A percentile compares a stretch with the other conserved stretches of the same genome.
These are phyloP conservation scores for Fusarium globosum DNA, from an alignment of 2,329 filamentous ascomycete species.

Conservation along the genomic window DNA sequence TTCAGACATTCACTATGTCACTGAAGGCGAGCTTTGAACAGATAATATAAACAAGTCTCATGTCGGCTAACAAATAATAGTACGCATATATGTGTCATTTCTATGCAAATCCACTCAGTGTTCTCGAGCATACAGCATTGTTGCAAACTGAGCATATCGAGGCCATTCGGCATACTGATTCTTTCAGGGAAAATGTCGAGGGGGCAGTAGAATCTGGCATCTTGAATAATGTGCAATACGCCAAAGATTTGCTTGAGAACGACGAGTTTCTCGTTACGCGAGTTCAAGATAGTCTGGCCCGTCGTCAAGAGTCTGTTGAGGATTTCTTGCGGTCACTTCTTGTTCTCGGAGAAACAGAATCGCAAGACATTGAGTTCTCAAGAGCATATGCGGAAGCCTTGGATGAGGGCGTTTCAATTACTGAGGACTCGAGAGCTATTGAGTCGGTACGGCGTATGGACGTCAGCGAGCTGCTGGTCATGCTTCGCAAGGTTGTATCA, in stretches of 20 bases:
- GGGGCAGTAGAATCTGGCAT: slow-evolving; percentile 56
- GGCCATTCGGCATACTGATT: slow-evolving; percentile 74
- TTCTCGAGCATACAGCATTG: slow-evolving; percentile 61
- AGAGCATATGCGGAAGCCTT: slow-evolving; percentile 72
- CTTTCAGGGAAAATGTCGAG: slow-evolving; percentile 71
- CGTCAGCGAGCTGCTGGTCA: slow-evolving; percentile 39
- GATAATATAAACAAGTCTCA: no score
- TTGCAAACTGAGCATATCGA: slow-evolving; percentile 72
- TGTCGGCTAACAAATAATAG: slow-evolving; percentile 52
- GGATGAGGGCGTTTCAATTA: slow-evolving; percentile 63
- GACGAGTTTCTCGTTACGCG: slow-evolving; percentile 65
- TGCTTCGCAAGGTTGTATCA: slow-evolving; percentile 44
- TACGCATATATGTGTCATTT: slow-evolving; percentile 90
- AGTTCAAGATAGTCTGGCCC: slow-evolving; percentile 49
- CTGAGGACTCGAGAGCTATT: slow-evolving; percentile 65
- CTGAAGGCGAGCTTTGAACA: slow-evolving; percentile 65
- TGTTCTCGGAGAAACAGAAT: slow-evolving; percentile 55
- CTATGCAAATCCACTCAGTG: slow-evolving; percentile 79
- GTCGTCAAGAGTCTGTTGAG: slow-evolving; percentile 53
- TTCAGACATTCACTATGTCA: slow-evolving; percentile 76
- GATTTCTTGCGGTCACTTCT: slow-evolving; percentile 62
- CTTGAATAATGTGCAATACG: slow-evolving; percentile 56
- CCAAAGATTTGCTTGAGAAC: slow-evolving; percentile 66
- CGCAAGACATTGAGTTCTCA: slow-evolving; percentile 57
- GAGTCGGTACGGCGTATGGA: slow-evolving; percentile 69